Percentiles rank a stretch among this genome's conserved stretches.
phyloP scores from a whole-genome alignment of 2,329 filamentous ascomycete genomes.

The Stagonosporopsis chrysanthemi region DNA sequence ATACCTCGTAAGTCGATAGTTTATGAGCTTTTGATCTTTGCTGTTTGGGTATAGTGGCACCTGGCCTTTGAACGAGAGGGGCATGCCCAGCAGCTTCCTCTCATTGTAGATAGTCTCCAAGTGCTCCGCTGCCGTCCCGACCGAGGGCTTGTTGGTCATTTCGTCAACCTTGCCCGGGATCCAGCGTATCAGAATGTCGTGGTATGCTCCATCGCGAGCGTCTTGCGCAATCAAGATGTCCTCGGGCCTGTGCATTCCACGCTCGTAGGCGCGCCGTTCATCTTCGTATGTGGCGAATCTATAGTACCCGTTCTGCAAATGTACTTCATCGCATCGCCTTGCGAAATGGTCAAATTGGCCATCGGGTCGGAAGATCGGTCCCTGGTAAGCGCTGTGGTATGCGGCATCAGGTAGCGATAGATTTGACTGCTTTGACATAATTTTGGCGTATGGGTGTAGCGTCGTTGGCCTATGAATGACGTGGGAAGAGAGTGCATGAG shows the following conservation, averaged over 20 bases:
- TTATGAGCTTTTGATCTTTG: not conserved
- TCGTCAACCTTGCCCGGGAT: conserved; percentile 21
- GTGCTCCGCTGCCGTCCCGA: conserved; percentile 23
- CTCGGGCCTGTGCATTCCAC: conserved; percentile 26
- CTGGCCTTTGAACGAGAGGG: conserved; percentile 19
- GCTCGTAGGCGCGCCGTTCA: conserved; percentile 21
- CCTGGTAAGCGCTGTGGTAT: conserved; percentile 22
- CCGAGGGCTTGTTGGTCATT: not conserved
- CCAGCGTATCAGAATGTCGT: conserved; percentile 29
- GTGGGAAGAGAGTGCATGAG: not conserved
- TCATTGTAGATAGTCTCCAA: conserved; percentile 24
- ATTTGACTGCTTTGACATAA: not conserved
- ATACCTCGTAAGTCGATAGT: conserved; percentile 5
- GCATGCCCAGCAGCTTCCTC: conserved; percentile 19
- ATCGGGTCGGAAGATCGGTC: not conserved
- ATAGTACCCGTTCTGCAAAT: conserved; percentile 25
- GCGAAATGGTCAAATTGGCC: conserved; percentile 24
- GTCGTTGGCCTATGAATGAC: not conserved
- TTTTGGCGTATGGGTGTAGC: not conserved
- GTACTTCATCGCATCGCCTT: conserved; percentile 3
- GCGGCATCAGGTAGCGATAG: not conserved
- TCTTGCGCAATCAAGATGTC: conserved; percentile 24
- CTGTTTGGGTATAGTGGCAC: conserved; percentile 26
- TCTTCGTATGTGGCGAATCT: conserved; percentile 23
- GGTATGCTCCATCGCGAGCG: conserved; percentile 9